Conservation (phyloP, 371 early-diverging fungal genomes). For the Mucor piriformis region DNA sequence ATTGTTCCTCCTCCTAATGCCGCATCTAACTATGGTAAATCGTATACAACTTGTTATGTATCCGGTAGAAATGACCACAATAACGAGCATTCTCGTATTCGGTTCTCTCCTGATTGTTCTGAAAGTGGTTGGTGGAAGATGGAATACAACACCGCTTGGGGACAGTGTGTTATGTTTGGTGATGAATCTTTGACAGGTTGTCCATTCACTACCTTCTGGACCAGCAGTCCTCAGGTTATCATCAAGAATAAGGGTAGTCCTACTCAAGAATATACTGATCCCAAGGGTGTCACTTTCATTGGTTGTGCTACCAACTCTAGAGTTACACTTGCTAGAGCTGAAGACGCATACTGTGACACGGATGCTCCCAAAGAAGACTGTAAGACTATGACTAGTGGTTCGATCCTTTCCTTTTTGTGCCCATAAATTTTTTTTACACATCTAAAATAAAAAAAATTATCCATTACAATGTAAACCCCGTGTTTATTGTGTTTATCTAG, state of each 20-base stretch:
- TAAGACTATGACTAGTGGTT: neutral
- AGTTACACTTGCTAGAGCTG: neutral
- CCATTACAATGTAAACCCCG: no score
- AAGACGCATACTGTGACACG: neutral
- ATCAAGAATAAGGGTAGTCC: neutral
- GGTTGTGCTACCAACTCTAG: neutral
- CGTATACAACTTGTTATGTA: neutral
- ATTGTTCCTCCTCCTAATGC: neutral
- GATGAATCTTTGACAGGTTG: neutral
- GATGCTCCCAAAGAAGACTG: neutral
- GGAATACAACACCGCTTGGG: neutral
- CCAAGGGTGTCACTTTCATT: slow-evolving; percentile 1
- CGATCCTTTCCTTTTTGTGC: neutral
- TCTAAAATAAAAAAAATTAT: no score
- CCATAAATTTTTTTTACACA: neutral
- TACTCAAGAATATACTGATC: neutral
- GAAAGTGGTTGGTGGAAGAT: slow-evolving; percentile 1
- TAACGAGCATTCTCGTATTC: neutral
- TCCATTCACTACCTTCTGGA: slow-evolving; percentile 1
- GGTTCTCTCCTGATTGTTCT: slow-evolving; percentile 4
- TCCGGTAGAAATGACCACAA: neutral
- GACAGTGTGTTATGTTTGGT: slow-evolving; percentile 1
- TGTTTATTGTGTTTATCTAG: no score
- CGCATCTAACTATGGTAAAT: neutral
- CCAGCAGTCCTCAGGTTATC: neutral